Evolutionary conservation across 352 stramenopile genomes (phyloP).

Genomic region (Plasmopara viticola): DNA sequence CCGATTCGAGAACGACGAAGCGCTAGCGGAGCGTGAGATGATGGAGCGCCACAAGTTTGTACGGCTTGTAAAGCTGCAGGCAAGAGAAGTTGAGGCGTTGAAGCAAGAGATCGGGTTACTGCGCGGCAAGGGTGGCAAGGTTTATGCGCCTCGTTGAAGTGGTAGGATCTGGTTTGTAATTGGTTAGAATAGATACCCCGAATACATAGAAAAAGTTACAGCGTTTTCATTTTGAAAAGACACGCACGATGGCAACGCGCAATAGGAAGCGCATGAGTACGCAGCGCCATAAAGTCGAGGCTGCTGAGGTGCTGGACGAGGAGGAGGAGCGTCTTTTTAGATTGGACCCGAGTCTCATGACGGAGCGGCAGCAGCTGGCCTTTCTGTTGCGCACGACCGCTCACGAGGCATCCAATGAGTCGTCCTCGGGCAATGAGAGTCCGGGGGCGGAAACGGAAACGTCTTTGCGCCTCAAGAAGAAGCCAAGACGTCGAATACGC

Average conservation of each 20-base stretch:
- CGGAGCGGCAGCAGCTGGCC: conserved; percentile 70
- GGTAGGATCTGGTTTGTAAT: conserved; percentile 12
- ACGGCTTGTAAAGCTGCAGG: conserved; percentile 87
- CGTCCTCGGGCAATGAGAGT: conserved; percentile 23
- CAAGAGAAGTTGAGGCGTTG: conserved; percentile 86
- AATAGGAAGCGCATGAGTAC: conserved; percentile 16
- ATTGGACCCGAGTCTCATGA: conserved; percentile 69
- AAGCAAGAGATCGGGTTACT: conserved; percentile 85
- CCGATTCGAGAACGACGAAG: conserved; percentile 35
- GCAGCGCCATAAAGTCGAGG: conserved; percentile 6
- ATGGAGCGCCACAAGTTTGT: conserved; percentile 49
- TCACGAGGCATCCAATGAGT: conserved; percentile 35
- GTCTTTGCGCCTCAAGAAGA: conserved; percentile 13
- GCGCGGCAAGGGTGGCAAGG: conserved; percentile 66
- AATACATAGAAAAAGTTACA: background rate
- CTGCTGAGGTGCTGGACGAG: conserved; percentile 10
- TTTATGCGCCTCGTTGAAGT: conserved; percentile 62
- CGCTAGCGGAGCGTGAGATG: conserved; percentile 2
- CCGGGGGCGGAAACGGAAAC: conserved; percentile 20
- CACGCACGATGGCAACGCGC: conserved; percentile 15
- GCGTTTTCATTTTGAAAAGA: conserved; percentile 17
- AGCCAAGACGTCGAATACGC: conserved; percentile 9
- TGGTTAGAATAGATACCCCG: conserved; percentile 6
- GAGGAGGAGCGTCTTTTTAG: conserved; percentile 17
- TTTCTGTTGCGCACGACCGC: conserved; percentile 68